Conservation (phyloP, 768 basidiomycete genomes). For the Suillus occidentalis region DNA sequence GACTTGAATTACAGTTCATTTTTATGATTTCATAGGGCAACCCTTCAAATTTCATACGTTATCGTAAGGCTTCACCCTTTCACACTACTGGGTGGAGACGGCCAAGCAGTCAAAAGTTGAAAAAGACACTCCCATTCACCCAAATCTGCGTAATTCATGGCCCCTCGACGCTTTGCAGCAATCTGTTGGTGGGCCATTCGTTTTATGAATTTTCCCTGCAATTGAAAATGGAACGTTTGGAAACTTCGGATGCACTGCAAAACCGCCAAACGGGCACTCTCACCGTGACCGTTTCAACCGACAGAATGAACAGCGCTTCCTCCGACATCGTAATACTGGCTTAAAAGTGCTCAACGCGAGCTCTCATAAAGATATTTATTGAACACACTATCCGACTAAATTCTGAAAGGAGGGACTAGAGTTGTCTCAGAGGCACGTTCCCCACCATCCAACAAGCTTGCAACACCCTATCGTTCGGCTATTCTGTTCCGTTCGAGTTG, state of each 20-base stretch:
- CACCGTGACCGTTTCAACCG: slow-evolving; percentile 77
- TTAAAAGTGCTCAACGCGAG: neutral
- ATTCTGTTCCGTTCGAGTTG: too few relatives aligned
- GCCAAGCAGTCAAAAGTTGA: neutral
- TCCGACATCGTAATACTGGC: slow-evolving; percentile 68
- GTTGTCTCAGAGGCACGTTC: slow-evolving; percentile 64
- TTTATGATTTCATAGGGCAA: too few relatives aligned
- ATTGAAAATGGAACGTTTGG: slow-evolving; percentile 8
- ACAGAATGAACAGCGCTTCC: slow-evolving; percentile 72
- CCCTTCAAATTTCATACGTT: too few relatives aligned
- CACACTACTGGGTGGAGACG: too few relatives aligned
- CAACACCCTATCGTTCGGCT: too few relatives aligned
- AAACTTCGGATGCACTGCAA: slow-evolving; percentile 8
- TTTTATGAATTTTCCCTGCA: slow-evolving; percentile 85
- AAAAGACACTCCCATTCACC: slow-evolving; percentile 35
- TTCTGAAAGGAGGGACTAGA: slow-evolving; percentile 60
- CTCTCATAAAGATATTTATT: neutral
- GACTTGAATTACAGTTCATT: too few relatives aligned
- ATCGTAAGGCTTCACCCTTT: too few relatives aligned
- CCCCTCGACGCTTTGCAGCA: slow-evolving; percentile 52
- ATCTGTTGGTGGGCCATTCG: slow-evolving; percentile 69
- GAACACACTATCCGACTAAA: slow-evolving; percentile 71
- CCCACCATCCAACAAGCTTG: slow-evolving; percentile 45
- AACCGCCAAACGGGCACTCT: slow-evolving; percentile 18
- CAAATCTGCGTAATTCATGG: slow-evolving; percentile 66